Evolutionary conservation across 78 protist species (phyloP).

Genomic region (Goniomonas avonlea): DNA sequence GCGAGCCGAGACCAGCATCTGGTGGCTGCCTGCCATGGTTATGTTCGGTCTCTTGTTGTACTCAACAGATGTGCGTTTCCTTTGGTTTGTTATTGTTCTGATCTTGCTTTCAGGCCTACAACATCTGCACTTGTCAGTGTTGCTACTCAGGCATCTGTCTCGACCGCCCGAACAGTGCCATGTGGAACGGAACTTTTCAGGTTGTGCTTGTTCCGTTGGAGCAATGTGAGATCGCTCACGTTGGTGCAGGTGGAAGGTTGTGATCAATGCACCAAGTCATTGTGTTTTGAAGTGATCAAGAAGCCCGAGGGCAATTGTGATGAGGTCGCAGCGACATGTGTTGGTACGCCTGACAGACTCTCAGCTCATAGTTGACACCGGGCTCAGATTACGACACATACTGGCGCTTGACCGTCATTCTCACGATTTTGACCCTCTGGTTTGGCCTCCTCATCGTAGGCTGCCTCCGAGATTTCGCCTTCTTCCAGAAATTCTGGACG

Average conservation of each 20-base stretch:
- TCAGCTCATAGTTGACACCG: too few species aligned
- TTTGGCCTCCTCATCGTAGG: conserved; percentile 13
- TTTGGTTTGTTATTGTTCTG: too few species aligned
- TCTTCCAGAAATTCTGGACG: too few species aligned
- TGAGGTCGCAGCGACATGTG: conserved; percentile 16
- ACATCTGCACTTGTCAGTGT: conserved; percentile 25
- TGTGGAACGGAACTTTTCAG: conserved; percentile 12
- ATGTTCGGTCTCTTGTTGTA: too few species aligned
- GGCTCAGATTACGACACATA: conserved; percentile 25
- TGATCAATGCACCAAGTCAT: conserved; percentile 4
- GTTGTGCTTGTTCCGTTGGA: background rate
- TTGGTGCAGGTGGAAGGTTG: conserved; percentile 7
- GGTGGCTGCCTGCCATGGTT: too few species aligned
- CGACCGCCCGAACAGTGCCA: conserved; percentile 12
- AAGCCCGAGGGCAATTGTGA: background rate
- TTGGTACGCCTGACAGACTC: too few species aligned
- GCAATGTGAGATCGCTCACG: background rate
- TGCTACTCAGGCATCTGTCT: conserved; percentile 10
- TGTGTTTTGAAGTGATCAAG: conserved; percentile 2
- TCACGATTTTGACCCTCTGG: background rate
- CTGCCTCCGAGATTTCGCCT: conserved; percentile 15
- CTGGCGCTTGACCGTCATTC: conserved; percentile 16
- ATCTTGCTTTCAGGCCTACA: too few species aligned
- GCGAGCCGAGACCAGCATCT: too few species aligned
- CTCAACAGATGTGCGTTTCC: too few species aligned